A percentile compares a stretch with the other conserved stretches of the same genome.
Evolutionary conservation across 2,329 filamentous ascomycete genomes (phyloP).

Genomic region (Penicillium olsonii): DNA sequence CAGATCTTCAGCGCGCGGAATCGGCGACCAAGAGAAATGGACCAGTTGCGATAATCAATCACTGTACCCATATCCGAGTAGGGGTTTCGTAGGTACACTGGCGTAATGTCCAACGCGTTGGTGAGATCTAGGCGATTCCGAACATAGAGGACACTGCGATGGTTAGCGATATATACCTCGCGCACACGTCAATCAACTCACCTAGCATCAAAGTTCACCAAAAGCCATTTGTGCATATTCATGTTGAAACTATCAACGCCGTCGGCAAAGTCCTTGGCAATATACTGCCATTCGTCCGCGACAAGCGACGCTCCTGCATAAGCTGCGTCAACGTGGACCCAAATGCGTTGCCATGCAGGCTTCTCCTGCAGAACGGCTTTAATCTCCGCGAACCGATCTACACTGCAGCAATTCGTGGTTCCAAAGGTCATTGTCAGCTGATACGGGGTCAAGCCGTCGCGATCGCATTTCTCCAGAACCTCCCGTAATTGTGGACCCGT

Average conservation of each 20-base stretch:
- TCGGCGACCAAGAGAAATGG: conserved; percentile 85
- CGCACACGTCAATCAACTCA: conserved; percentile 17
- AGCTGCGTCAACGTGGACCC: conserved; percentile 92
- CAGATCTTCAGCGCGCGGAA: conserved; percentile 92
- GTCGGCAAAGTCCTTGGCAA: conserved; percentile 59
- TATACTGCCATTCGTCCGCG: conserved; percentile 75
- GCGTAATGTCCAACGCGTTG: conserved; percentile 74
- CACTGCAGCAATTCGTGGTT: conserved; percentile 83
- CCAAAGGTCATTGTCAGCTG: conserved; percentile 83
- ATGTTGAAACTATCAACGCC: conserved; percentile 86
- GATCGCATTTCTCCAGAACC: conserved; percentile 65
- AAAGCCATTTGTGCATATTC: conserved; percentile 97
- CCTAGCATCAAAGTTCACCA: conserved; percentile 83
- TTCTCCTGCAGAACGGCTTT: conserved; percentile 53
- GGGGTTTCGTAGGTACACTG: conserved; percentile 78
- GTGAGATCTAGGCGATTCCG: conserved; percentile 75
- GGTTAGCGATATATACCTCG: conserved; percentile 11
- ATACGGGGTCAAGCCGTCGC: conserved; percentile 76
- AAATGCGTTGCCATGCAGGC: conserved; percentile 61
- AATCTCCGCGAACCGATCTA: conserved; percentile 78
- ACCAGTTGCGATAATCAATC: conserved; percentile 96
- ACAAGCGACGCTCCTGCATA: conserved; percentile 87
- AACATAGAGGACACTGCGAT: conserved; percentile 74
- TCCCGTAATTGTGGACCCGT: conserved; percentile 63
- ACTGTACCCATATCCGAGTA: conserved; percentile 81